Evolutionary conservation across 768 basidiomycete species (phyloP), one percentile per base, ranked within the genome.

Genomic region (Suillus hirtellus): DNA sequence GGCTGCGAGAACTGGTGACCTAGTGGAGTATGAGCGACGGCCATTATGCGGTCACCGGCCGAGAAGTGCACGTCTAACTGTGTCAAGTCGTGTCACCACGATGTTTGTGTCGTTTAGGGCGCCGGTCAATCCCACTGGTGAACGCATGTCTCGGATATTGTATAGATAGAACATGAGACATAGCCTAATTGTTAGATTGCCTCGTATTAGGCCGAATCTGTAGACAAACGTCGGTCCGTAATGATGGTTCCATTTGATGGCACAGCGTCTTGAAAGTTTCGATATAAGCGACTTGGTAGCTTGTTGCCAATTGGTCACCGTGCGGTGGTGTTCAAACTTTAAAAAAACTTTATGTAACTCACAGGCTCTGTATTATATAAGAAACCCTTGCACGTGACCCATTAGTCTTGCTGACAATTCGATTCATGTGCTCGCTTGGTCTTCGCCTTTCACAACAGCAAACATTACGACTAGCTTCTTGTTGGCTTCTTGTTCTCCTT

Each of bases 401-500:
- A 31, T 58, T 27, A 21, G 54, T 9, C 54, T 21, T 37, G 54
- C 56, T 58, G 38, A 58, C 56, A 58, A 58, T 27, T 58, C 55
- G 1, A 24, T 56, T 58, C 52, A 11, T 53, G 31, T 12, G 11
- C 11, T 53, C 31, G 31, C 31, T 24, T 27, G 50, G 31, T 59
- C 56, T 40, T 50, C 43, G 62, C 46, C 44, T 49, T 46, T 59
- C 52, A 35, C 50, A 24, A 40, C 60, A 34, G 59, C 40, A 37
- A 47, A 37, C 38, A 60, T 31, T 21, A 10, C 49, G 17, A 60
- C 21, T 60, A 17, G 15, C 21, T 67, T 61, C 61, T 49, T 24
- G 17, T 44, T 60, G 11, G 15, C 34, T 67, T 64, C 61, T 49
- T 24, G 17, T 44, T 66, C 68, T 59, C 66, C 53, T 67, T 70